Evolutionary conservation across 2,329 filamentous ascomycete species (phyloP), one percentile per base, ranked within the genome.

Genomic region (Monilinia polystroma): DNA sequence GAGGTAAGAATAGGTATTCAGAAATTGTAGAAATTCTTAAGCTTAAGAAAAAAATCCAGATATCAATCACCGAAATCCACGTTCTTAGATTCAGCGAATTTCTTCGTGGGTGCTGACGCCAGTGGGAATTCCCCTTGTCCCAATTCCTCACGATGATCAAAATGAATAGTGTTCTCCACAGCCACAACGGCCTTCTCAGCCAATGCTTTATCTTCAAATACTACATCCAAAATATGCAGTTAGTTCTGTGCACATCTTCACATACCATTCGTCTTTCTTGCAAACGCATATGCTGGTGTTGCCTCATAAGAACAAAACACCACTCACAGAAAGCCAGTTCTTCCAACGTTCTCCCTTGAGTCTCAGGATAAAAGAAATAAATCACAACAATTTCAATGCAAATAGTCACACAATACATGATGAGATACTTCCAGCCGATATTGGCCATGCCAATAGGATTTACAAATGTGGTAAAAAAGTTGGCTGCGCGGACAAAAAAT

Each of bases 291-390:
- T 14, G 38, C 38, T 41, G 38, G 38, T 41, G 38, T 14, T 41
- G 10, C 18, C 45, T 47, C 45, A 47, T 20, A 10, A 51, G 20
- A 16, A 16, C 11, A n/a, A 64, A 57, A 57, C 38, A 57, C 6
- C 29, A 52, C 77, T 76, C 73, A 79, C 76, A 72, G 73, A 82
- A 81, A 18, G 80, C 76, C 65, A 82, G 70, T 65, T 82, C 80
- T 71, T 81, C 80, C 23, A 82, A 74, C 0, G 79, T 80, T 18
- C 79, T 71, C 1, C 76, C 76, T 2, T 73, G 67, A 0, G 80
- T 81, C 70, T 82, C 80, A 0, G 80, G 80, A 71, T 78, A 81
- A 63, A 81, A 73, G 66, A 80, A 79, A 67, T 75, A 81, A 58
- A 82, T 76, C 67, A 80, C 78, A 6, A 75, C 45, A 32, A 80